Conservation (phyloP, 176 grass and related monocot genomes). For the Carex scoparia region DNA sequence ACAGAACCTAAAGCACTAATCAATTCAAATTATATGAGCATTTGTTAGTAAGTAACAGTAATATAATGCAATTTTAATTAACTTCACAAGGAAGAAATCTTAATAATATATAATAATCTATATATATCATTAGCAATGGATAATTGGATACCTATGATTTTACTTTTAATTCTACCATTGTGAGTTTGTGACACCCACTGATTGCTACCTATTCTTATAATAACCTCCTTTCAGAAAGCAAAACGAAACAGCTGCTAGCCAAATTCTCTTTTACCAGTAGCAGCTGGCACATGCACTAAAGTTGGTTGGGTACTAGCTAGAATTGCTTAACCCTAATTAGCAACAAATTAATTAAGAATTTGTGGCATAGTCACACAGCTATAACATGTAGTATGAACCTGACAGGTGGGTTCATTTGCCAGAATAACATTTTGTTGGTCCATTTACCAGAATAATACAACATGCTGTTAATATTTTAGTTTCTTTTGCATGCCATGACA, state of each 20-base stretch:
- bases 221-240: constrained; percentile 14
- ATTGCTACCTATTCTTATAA: background rate
- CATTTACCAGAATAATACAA: background rate
- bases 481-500: background rate
- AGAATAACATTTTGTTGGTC: background rate
- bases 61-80: background rate
- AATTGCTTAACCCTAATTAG: background rate
- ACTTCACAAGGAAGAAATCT: background rate
- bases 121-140: background rate
- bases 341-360: background rate
- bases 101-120: background rate
- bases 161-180: background rate
- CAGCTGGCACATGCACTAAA: constrained; percentile 12
- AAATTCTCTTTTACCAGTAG: background rate
- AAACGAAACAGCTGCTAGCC: background rate
- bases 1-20: background rate
- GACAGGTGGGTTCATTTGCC: background rate
- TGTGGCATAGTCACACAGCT: background rate
- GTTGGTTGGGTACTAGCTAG: background rate
- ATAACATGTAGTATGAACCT: background rate
- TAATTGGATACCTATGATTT: background rate
- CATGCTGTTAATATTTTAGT: background rate
- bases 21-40: too few species aligned
- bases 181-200: background rate
- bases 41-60: too few species aligned